phyloP scores from a whole-genome alignment of 768 basidiomycete genomes.

The Psilocybe cyanescens region DNA sequence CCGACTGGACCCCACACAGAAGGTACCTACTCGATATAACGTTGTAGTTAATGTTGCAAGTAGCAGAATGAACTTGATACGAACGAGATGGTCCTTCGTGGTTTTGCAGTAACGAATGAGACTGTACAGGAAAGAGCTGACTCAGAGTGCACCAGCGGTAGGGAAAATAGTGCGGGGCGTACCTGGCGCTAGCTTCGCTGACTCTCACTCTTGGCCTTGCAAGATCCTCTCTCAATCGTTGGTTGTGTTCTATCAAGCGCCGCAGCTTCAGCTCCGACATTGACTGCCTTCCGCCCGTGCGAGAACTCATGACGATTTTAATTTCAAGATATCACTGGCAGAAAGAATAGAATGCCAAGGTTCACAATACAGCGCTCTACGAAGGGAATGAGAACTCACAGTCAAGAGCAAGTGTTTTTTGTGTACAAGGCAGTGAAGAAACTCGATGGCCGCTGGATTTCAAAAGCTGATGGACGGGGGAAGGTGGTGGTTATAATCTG shows the following conservation, averaged over 20 bases:
- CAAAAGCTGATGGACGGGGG: conserved; percentile 12
- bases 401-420: neutral
- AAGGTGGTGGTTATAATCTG: conserved; percentile 29
- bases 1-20: conserved; percentile 97
- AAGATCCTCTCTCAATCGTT: conserved; percentile 87
- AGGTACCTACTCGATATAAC: conserved; percentile 63
- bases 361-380: neutral
- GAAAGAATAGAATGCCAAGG: conserved; percentile 13
- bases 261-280: conserved; percentile 99
- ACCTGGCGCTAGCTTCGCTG: conserved; percentile 92
- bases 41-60: neutral
- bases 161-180: conserved; percentile 31
- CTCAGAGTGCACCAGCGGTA: conserved; percentile 11
- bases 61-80: conserved; percentile 16
- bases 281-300: conserved; percentile 74
- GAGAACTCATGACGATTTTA: conserved; percentile 54
- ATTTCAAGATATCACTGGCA: conserved; percentile 13
- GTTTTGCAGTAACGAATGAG: conserved; percentile 94
- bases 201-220: conserved; percentile 87
- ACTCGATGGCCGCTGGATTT: neutral
- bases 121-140: conserved; percentile 43
- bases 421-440: conserved; percentile 1
- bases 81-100: conserved; percentile 78
- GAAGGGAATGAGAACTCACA: conserved; percentile 5
- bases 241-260: conserved; percentile 92